Percentiles rank a stretch among this genome's conserved stretches.
Conservation (phyloP, 2,329 filamentous ascomycete genomes). For the Hypocrella siamensis region DNA sequence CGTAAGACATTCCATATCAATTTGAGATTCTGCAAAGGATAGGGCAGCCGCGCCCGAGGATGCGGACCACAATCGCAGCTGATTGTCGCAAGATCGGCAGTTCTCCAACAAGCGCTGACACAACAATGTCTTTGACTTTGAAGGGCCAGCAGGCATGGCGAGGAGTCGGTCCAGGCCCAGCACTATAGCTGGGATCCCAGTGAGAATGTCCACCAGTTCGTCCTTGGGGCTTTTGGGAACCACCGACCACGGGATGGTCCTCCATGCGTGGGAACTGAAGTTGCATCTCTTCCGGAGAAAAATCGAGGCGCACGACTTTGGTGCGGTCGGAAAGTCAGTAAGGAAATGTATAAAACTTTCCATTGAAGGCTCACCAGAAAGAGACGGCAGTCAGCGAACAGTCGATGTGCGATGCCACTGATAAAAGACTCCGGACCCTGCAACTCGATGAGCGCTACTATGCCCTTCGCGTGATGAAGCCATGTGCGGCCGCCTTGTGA, state of each 20-base stretch:
- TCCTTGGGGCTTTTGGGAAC: background rate
- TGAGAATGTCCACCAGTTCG: background rate
- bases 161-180: too few relatives aligned
- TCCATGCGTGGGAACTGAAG: background rate
- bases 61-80: too few relatives aligned
- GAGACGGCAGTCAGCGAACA: background rate
- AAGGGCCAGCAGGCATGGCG: too few relatives aligned
- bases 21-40: too few relatives aligned
- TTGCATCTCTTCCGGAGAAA: background rate
- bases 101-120: too few relatives aligned
- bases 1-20: too few relatives aligned
- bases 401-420: background rate
- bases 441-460: background rate
- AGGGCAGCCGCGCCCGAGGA: too few relatives aligned
- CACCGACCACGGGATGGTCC: background rate
- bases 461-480: background rate
- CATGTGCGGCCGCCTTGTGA: background rate
- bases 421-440: background rate
- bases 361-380: background rate
- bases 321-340: background rate
- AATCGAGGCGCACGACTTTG: background rate
- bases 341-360: background rate
- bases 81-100: too few relatives aligned
- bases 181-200: too few relatives aligned
- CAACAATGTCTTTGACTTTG: too few relatives aligned